phyloP scores from a whole-genome alignment of 164 flowering plant species.

The Tetracentron sinense region DNA sequence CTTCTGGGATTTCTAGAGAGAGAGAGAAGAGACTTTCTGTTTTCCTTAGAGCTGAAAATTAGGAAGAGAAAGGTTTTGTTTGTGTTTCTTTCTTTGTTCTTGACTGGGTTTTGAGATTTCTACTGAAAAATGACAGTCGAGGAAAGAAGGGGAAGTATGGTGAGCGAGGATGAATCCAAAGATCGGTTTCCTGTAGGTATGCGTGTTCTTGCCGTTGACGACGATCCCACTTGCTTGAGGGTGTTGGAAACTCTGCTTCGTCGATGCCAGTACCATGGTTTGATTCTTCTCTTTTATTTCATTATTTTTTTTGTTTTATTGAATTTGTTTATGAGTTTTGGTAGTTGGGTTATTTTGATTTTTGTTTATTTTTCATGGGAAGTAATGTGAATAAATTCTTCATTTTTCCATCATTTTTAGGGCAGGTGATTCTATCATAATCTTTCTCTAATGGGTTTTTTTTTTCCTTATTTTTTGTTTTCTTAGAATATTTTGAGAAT shows the following conservation, averaged over 20 bases:
- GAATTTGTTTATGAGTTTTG: background rate
- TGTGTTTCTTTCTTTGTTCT: no score
- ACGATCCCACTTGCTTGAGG: slow-evolving; percentile 49
- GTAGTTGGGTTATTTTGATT: slow-evolving; percentile 7
- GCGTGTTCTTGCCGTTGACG: no score
- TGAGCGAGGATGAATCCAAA: no score
- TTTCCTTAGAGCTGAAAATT: background rate
- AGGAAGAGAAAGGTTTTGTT: no score
- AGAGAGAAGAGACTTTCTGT: background rate
- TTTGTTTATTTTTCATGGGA: background rate
- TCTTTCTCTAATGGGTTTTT: background rate
- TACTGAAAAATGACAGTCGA: no score
- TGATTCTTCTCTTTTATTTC: slow-evolving; percentile 1
- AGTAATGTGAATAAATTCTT: no score
- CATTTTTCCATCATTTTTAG: no score
- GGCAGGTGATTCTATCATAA: no score
- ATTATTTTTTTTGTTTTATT: background rate
- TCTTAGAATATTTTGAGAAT: background rate
- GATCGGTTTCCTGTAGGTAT: slow-evolving; percentile 52
- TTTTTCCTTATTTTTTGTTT: background rate
- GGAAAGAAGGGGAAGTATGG: no score
- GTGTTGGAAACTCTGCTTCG: slow-evolving; percentile 45
- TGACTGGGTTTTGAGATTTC: no score
- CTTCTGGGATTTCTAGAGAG: slow-evolving; percentile 14
- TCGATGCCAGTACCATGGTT: slow-evolving; percentile 54